A percentile compares a stretch with the other conserved stretches of the same genome.
Evolutionary conservation across 2,329 filamentous ascomycete genomes (phyloP).

Genomic region (Diaporthe sp.): DNA sequence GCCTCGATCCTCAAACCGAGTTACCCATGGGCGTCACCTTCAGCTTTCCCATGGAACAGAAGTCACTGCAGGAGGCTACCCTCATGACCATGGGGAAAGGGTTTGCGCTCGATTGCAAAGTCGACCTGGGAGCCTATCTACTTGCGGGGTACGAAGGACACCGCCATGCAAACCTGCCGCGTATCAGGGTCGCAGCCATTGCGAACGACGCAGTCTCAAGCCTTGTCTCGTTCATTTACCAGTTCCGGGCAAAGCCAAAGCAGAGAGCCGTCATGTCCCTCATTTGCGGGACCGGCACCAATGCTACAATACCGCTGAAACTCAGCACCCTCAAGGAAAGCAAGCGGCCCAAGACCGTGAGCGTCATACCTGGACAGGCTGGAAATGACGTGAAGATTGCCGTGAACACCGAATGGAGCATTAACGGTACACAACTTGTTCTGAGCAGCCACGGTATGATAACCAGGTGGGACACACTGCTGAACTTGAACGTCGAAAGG

Average conservation of each 20-base stretch:
- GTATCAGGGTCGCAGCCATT: conserved; percentile 80
- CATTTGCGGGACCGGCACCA: conserved; percentile 86
- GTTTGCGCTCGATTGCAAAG: conserved; percentile 72
- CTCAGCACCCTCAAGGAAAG: conserved; percentile 72
- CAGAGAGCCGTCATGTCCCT: conserved; percentile 83
- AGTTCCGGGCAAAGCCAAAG: conserved; percentile 71
- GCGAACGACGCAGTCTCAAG: conserved; percentile 87
- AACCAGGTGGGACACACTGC: conserved; percentile 77
- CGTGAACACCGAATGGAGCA: conserved; percentile 89
- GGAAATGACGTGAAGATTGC: conserved; percentile 73
- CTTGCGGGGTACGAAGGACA: conserved; percentile 70
- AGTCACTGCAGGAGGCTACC: conserved; percentile 72
- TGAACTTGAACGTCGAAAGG: conserved; percentile 76
- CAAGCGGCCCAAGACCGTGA: conserved; percentile 69
- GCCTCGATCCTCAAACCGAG: conserved; percentile 58
- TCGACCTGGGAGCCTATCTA: conserved; percentile 73
- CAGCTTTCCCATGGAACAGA: conserved; percentile 78
- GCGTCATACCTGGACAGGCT: conserved; percentile 61
- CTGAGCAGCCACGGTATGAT: conserved; percentile 74
- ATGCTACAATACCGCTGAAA: conserved; percentile 82
- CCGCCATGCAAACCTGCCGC: conserved; percentile 66
- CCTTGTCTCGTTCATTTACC: conserved; percentile 82
- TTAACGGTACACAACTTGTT: conserved; percentile 80
- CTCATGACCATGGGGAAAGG: conserved; percentile 80
- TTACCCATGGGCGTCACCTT: conserved; percentile 79